A percentile compares a stretch with the other conserved stretches of the same genome.
phyloP scores from a whole-genome alignment of 805 yeast species.

The Suhomyces sp. region DNA sequence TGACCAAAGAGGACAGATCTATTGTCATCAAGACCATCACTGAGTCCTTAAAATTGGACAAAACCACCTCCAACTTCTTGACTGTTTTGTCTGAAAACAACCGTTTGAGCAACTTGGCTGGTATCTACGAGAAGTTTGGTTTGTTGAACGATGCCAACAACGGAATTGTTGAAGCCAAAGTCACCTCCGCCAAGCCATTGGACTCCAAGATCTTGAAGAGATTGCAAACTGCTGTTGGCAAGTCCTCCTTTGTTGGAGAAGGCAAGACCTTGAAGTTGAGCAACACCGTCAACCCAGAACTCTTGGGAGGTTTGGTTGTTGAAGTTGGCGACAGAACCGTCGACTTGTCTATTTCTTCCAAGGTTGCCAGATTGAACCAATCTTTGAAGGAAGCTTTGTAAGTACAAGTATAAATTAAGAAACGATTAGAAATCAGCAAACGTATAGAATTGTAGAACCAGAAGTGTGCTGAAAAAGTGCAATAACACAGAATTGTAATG shows the following conservation, averaged over 20 bases:
- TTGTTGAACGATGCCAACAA: slow-evolving; percentile 82
- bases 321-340: slow-evolving; percentile 97
- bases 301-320: slow-evolving; percentile 92
- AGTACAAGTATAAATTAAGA: slow-evolving; percentile 12
- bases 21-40: slow-evolving; percentile 62
- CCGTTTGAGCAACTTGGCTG: slow-evolving; percentile 71
- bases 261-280: slow-evolving; percentile 82
- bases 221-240: slow-evolving; percentile 72
- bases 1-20: slow-evolving; percentile 71
- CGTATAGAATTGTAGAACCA: too few species aligned
- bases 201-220: slow-evolving; percentile 77
- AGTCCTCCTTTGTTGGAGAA: slow-evolving; percentile 76
- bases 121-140: slow-evolving; percentile 68
- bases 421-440: not conserved
- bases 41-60: slow-evolving; percentile 51
- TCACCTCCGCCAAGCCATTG: slow-evolving; percentile 82
- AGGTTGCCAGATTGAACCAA: slow-evolving; percentile 85
- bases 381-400: slow-evolving; percentile 83
- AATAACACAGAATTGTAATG: too few species aligned
- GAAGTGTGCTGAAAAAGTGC: too few species aligned
- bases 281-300: slow-evolving; percentile 83
- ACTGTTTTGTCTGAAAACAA: slow-evolving; percentile 89
- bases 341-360: slow-evolving; percentile 82
- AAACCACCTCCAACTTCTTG: slow-evolving; percentile 75
- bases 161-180: slow-evolving; percentile 90